Evolutionary conservation across 331 rosid genomes (phyloP).

Genomic region (Quercus phellos): DNA sequence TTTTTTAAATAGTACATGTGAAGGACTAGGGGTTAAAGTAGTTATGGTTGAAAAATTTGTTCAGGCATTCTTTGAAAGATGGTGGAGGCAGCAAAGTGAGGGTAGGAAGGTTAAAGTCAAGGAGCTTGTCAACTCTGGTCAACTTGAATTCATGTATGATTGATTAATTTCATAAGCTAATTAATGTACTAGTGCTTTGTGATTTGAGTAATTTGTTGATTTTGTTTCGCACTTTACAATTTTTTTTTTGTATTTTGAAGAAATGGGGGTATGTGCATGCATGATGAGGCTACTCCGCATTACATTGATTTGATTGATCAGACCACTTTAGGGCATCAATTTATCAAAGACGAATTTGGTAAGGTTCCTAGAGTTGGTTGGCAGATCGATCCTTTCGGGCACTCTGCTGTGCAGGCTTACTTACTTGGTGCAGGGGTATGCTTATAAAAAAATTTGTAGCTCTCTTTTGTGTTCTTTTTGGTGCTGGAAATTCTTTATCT

Average conservation of each 20-base stretch:
- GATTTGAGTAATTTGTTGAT: neutral
- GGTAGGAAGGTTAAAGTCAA: constrained; percentile 43
- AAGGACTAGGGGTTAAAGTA: neutral
- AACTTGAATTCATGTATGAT: constrained; percentile 78
- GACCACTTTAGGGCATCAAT: constrained; percentile 92
- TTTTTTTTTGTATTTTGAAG: constrained; percentile 34
- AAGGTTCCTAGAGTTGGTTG: constrained; percentile 86
- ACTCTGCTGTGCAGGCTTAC: constrained; percentile 94
- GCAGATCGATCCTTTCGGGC: constrained; percentile 99
- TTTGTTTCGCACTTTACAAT: neutral
- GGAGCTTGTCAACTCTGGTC: constrained; percentile 74
- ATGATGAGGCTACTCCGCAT: constrained; percentile 83
- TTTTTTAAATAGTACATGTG: neutral
- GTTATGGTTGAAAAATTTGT: neutral
- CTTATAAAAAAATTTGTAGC: neutral
- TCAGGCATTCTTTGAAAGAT: constrained; percentile 74
- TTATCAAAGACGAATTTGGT: constrained; percentile 59
- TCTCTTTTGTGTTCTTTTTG: neutral
- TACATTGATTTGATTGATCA: constrained; percentile 96
- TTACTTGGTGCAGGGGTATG: constrained; percentile 84
- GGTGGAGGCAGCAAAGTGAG: constrained; percentile 86
- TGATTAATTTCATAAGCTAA: neutral
- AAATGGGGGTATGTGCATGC: constrained; percentile 97
- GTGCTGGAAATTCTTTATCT: neutral
- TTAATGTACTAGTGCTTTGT: neutral